These are phyloP conservation scores for Tulasnella sp. DNA, from an alignment of 768 basidiomycete genomes.

Conservation along the genomic window DNA sequence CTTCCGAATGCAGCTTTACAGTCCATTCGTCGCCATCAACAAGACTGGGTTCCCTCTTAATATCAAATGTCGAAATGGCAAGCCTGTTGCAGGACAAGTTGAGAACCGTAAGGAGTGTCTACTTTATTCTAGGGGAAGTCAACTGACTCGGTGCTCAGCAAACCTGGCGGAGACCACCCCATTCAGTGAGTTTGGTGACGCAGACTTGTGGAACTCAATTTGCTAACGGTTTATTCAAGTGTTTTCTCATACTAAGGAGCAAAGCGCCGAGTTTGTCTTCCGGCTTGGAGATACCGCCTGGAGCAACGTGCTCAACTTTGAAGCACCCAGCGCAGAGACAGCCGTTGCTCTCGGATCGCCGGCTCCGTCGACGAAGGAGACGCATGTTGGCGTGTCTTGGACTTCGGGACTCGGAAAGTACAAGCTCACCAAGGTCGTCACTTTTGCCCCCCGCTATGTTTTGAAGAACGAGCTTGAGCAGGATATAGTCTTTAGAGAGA, in stretches of 20 bases:
- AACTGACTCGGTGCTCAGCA: constrained; percentile 31
- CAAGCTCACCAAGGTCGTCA: constrained; percentile 90
- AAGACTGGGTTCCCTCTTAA: constrained; percentile 83
- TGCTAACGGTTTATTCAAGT: constrained; percentile 40
- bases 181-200: constrained; percentile 57
- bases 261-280: constrained; percentile 77
- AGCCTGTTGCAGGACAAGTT: constrained; percentile 79
- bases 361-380: constrained; percentile 53
- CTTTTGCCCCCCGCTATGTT: constrained; percentile 82
- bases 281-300: constrained; percentile 73
- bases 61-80: constrained; percentile 56
- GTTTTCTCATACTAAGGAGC: constrained; percentile 72
- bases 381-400: constrained; percentile 85
- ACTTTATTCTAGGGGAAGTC: constrained; percentile 15
- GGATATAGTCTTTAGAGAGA: constrained; percentile 74
- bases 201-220: neutral
- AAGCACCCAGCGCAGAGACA: constrained; percentile 86
- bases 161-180: constrained; percentile 50
- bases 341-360: constrained; percentile 57
- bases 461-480: constrained; percentile 70
- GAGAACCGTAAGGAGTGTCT: constrained; percentile 43
- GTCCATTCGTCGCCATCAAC: constrained; percentile 84
- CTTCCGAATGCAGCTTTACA: constrained; percentile 91
- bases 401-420: constrained; percentile 94
- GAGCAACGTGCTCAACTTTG: constrained; percentile 91